A percentile compares a stretch with the other conserved stretches of the same genome.
Evolutionary conservation across 176 grass and related monocot species (phyloP).

Genomic region (Miscanthus lutarioriparius): DNA sequence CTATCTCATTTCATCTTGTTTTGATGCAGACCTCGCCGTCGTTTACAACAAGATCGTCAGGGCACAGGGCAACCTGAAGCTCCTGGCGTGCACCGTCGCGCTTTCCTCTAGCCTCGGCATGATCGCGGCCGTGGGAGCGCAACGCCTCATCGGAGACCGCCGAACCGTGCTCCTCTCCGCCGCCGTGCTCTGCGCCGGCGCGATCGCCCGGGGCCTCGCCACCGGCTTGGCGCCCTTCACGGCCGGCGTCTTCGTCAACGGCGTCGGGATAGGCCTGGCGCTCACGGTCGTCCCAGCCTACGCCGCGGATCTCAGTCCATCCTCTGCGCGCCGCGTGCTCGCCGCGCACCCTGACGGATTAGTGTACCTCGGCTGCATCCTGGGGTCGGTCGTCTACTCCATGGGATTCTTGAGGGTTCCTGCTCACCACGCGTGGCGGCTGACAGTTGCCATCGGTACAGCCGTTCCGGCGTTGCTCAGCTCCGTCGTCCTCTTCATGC

Average conservation of each 20-base stretch:
- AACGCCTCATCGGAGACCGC: conserved; percentile 31
- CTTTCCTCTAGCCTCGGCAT: conserved; percentile 23
- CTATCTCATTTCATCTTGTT: background rate
- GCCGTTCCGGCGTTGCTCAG: conserved; percentile 27
- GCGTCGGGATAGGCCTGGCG: conserved; percentile 37
- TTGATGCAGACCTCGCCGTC: conserved; percentile 44
- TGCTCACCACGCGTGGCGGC: conserved; percentile 24
- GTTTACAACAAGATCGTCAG: conserved; percentile 35
- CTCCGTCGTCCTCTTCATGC: conserved; percentile 33
- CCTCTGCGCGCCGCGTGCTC: conserved; percentile 11
- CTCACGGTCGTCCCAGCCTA: conserved; percentile 48
- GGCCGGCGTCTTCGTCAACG: conserved; percentile 36
- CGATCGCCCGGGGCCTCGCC: conserved; percentile 21
- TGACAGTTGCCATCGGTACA: conserved; percentile 7
- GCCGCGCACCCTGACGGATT: conserved; percentile 47
- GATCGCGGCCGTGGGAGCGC: background rate
- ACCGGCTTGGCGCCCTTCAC: conserved; percentile 14
- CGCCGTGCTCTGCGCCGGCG: conserved; percentile 31
- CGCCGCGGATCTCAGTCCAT: conserved; percentile 29
- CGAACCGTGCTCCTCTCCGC: conserved; percentile 25
- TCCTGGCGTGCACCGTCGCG: conserved; percentile 33
- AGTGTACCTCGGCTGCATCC: conserved; percentile 51
- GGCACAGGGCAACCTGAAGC: conserved; percentile 32
- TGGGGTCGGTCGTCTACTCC: conserved; percentile 33
- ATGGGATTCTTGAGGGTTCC: conserved; percentile 21